Base-by-base conservation (phyloP, 495 filamentous ascomycete species). In the Penicillium robsamsonii region DNA sequence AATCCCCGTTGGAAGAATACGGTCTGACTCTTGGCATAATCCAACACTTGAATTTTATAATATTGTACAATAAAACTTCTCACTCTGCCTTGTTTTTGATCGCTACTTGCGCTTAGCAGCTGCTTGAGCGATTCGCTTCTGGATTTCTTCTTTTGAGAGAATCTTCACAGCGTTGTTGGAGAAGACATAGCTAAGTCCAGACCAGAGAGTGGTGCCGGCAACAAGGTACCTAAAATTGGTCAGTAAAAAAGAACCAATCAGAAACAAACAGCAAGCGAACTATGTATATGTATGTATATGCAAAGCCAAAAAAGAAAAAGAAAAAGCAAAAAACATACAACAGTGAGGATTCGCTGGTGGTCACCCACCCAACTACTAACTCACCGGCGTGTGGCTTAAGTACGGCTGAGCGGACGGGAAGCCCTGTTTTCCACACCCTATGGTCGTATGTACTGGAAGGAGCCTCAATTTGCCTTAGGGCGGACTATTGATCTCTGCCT, bases 141-240 rank as follows among this genome's bases (percentile, higher is more conserved):
- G 71, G 13, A 75, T 56, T 37, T 74, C 67, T 38, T 75, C 70
- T 31, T 84, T 79, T 11, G 80, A 84, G 11, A 95, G 66, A 45
- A 93, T 93, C 67, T 85, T 91, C 42, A 93, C 88, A 0, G 88
- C 89, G 62, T 91, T 84, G 63, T 88, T 91, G 53, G 85, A 86
- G 65, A 86, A 91, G 31, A 93, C 73, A 63, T 95, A 95, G 67
- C 88, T 90, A 4, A 89, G 76, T 17, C 90, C 90, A 30, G 89
- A 92, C 90, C 89, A 92, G 13, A 93, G 67, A 1, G 90, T 95
- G 11, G 90, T 95, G 0, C 80, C 80, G 0, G 89, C 90, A 7
- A 95, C 90, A 35, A 91, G 72, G 60, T 90, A 79, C 56, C 76
- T 79, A 46, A 7, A 47, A 25, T 31, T n/a, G 24, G 18, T 60